Conservation (phyloP, 176 grass and related monocot genomes). For the barley (Hordeum vulgare) region DNA sequence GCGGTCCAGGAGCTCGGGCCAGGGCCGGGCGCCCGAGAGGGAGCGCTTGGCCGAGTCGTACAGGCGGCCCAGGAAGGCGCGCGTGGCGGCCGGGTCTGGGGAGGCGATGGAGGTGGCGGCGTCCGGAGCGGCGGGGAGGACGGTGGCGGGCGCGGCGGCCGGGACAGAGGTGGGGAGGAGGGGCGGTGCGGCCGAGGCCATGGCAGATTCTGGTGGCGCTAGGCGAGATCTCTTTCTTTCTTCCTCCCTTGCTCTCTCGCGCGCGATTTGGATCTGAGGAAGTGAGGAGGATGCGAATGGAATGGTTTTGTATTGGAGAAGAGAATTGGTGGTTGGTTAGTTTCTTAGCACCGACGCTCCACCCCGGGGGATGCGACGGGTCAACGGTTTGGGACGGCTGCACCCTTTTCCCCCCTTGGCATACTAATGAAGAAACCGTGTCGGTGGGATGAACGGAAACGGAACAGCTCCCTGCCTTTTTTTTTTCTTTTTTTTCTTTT, state of each 20-base stretch:
- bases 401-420: background rate
- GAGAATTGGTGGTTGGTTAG: background rate
- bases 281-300: background rate
- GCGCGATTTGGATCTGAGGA: slow-evolving; percentile 4
- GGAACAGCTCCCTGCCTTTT: background rate
- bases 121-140: background rate
- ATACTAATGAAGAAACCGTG: background rate
- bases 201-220: background rate
- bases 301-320: background rate
- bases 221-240: background rate
- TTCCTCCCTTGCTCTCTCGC: background rate
- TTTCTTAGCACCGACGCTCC: slow-evolving; percentile 13
- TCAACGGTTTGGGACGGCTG: background rate
- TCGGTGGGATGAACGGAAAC: background rate
- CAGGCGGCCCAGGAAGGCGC: background rate
- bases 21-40: slow-evolving; percentile 9
- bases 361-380: background rate
- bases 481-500: no score
- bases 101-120: background rate
- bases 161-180: slow-evolving; percentile 9
- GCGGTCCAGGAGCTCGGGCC: slow-evolving; percentile 9
- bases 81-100: background rate
- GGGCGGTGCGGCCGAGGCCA: background rate
- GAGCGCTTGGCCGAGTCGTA: slow-evolving; percentile 4
- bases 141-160: background rate